These are phyloP conservation scores for Mycena rosella DNA, from an alignment of 768 basidiomycete species.

Conservation along the genomic window DNA sequence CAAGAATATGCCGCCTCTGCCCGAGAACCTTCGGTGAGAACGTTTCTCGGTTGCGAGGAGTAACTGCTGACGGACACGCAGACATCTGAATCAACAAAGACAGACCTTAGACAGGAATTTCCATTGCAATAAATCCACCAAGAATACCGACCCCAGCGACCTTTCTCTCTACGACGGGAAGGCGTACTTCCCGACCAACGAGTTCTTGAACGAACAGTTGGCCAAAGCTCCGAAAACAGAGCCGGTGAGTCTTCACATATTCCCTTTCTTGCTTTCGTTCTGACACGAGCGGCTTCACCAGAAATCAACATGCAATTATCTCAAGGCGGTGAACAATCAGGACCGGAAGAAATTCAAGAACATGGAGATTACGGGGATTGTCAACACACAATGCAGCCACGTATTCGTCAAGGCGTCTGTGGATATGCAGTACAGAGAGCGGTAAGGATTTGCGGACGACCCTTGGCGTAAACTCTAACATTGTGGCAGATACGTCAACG, in stretches of 20 bases:
- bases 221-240: neutral
- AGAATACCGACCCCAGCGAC: constrained; percentile 12
- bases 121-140: constrained; percentile 17
- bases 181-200: neutral
- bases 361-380: constrained; percentile 41
- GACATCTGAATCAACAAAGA: constrained; percentile 13
- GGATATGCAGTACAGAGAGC: constrained; percentile 34
- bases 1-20: neutral
- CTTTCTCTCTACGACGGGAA: neutral
- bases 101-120: constrained; percentile 13
- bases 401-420: constrained; percentile 32
- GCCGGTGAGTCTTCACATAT: no score
- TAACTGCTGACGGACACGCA: neutral
- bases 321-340: constrained; percentile 44
- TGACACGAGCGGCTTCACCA: neutral
- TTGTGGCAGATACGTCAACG: constrained; percentile 24
- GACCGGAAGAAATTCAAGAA: constrained; percentile 46
- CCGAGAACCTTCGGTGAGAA: neutral
- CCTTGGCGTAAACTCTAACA: no score
- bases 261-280: no score
- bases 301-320: constrained; percentile 40
- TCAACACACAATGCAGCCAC: constrained; percentile 45
- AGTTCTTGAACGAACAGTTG: neutral
- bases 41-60: neutral
- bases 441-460: neutral